Evolutionary conservation across 2,329 filamentous ascomycete genomes (phyloP).

Genomic region (Claviceps lovelessii): DNA sequence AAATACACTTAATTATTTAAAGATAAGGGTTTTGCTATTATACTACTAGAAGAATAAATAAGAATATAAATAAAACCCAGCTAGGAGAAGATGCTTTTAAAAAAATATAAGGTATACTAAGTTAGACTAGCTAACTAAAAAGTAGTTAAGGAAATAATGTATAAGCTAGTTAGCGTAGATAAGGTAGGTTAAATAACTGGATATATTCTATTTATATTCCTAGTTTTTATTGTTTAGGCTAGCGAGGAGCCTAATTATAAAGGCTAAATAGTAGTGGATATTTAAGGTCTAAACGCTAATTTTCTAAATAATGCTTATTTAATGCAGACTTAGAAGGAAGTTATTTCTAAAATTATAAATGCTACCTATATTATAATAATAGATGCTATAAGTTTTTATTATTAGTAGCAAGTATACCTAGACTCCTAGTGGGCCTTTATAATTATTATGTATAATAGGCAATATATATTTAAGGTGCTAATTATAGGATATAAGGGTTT

Average conservation of each 20-base stretch:
- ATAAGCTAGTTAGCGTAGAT: background rate
- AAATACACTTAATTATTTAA: background rate
- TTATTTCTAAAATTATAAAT: background rate
- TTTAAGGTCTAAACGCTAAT: background rate
- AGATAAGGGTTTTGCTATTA: background rate
- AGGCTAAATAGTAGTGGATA: background rate
- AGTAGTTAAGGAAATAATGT: background rate
- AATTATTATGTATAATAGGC: background rate
- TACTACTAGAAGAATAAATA: background rate
- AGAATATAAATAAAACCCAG: background rate
- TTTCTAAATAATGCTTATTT: background rate
- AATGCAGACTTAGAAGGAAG: background rate
- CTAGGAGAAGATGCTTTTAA: background rate
- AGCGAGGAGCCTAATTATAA: background rate
- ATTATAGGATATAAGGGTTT: background rate
- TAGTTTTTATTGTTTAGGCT: background rate
- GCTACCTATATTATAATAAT: background rate
- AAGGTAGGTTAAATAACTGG: background rate
- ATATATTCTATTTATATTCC: background rate
- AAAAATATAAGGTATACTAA: background rate
- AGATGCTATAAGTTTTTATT: too few relatives aligned
- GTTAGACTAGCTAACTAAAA: background rate
- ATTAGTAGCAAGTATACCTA: background rate
- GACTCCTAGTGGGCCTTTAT: background rate
- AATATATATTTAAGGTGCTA: background rate